Base-by-base conservation (phyloP, 116 monocot genomes). In the Phalaenopsis hybrid region DNA sequence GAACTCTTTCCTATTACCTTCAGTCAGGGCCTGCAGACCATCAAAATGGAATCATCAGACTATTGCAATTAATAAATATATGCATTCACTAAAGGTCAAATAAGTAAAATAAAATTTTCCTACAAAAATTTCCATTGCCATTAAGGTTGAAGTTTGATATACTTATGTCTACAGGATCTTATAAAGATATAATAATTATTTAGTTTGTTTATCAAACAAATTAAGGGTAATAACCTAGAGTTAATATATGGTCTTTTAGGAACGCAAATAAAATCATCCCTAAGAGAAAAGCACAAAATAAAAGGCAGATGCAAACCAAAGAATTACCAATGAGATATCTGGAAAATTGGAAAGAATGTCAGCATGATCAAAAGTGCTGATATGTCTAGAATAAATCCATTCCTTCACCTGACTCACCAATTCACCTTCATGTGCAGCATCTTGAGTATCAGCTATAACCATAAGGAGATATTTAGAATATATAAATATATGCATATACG, bases 381-480 rank as follows among this genome's bases (percentile, higher is more conserved):
- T 77, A 79, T 88, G 88, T 76, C 95, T 87, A 21, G 92, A 87
- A 78, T 57, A 51, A 50, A 99, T 88, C 95, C 98, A 99, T 75
- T 93, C 91, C 80, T 87, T 95, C 55, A 99, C 86, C 44, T 76
- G 86, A 48, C 84, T 57, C 74, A 89, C 83, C 70, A 83, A 84
- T 76, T 91, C 88, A 63, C 93, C 92, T 81, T 95, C 93, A 76
- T 92, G 85, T 52, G 87, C 88, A 86, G 82, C 84, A 88, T 99
- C 95, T 93, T 95, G 90, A 88, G 98, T 99, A 77, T 99, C 87
- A 75, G 87, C 98, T 99, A 70, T 57, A 86, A 82, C 49, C 70
- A 48, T 41, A 81, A 68, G 78, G 4, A 81, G 51, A 25, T n/a
- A 34, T 34, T 74, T 6, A 70, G 70, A 65, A 65, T 23, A 12